Evolutionary conservation across 1,139 yeast genomes (phyloP).

Genomic region (Debaryomycetaceae sp.): DNA sequence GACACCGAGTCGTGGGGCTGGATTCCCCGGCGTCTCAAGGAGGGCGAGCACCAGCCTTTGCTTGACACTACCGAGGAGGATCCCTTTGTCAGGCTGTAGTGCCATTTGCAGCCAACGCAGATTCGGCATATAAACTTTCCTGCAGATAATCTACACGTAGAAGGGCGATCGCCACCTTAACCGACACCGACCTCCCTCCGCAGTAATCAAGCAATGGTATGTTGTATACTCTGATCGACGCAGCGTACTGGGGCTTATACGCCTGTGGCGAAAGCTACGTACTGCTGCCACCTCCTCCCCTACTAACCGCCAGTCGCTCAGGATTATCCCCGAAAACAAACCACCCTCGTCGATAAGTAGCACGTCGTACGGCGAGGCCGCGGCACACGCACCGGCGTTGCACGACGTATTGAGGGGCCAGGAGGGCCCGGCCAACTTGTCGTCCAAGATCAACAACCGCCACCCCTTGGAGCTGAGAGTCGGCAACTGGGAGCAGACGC

Average conservation of each 20-base stretch:
- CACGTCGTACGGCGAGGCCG: constrained; percentile 46
- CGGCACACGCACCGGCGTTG: constrained; percentile 59
- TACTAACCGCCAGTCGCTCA: constrained; percentile 32
- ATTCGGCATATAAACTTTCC: no score
- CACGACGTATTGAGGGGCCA: constrained; percentile 55
- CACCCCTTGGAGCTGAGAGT: constrained; percentile 85
- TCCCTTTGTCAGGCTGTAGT: constrained; percentile 5
- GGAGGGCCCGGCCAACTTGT: constrained; percentile 57
- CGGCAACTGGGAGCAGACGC: constrained; percentile 75
- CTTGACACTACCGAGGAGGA: constrained; percentile 5
- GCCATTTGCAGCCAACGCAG: background rate
- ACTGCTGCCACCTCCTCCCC: background rate
- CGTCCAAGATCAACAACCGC: constrained; percentile 70
- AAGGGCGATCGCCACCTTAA: constrained; percentile 2
- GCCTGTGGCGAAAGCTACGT: no score
- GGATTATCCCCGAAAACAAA: constrained; percentile 45
- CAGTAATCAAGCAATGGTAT: no score
- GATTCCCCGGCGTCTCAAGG: constrained; percentile 43
- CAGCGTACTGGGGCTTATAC: no score
- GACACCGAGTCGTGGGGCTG: constrained; percentile 41
- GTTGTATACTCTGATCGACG: no score
- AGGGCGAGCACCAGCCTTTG: constrained; percentile 3
- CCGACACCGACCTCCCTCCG: no score
- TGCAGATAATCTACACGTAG: background rate
- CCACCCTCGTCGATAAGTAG: constrained; percentile 41